phyloP scores from a whole-genome alignment of 768 basidiomycete genomes.

The Tulasnella sp. region DNA sequence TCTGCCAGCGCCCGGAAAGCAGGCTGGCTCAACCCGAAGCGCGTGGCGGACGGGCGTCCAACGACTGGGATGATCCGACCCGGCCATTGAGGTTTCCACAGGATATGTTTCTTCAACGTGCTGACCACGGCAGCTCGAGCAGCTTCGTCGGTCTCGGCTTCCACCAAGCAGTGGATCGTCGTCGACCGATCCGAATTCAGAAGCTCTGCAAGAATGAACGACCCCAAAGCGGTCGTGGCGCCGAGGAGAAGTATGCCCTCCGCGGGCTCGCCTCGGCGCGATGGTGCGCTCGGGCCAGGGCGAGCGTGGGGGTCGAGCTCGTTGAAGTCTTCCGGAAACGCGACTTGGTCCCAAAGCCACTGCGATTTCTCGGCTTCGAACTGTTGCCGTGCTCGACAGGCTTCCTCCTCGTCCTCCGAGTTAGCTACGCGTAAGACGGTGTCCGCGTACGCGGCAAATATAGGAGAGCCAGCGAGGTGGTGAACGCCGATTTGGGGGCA shows the following conservation, averaged over 20 bases:
- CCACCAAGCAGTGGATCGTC: constrained; percentile 2
- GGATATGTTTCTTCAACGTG: neutral
- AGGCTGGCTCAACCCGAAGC: neutral
- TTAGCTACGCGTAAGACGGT: neutral
- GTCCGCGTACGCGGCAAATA: neutral
- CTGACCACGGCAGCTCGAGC: neutral
- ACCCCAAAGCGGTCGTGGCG: neutral
- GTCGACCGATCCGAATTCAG: neutral
- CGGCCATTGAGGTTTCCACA: constrained; percentile 5
- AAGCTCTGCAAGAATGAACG: constrained; percentile 7
- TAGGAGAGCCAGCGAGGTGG: neutral
- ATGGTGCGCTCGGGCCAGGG: neutral
- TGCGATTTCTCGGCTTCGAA: neutral
- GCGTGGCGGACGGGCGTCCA: neutral
- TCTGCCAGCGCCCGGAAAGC: neutral
- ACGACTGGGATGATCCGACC: constrained; percentile 6
- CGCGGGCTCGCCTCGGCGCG: neutral
- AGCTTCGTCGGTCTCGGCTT: neutral
- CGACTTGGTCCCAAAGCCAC: constrained; percentile 10
- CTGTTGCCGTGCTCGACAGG: neutral
- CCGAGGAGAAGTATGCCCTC: neutral
- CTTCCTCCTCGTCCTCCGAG: neutral
- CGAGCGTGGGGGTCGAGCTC: neutral
- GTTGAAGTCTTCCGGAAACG: neutral
- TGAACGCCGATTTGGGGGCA: neutral